These are phyloP conservation scores for Citrullus amarus DNA, from an alignment of 306 rosid species.

Conservation along the genomic window DNA sequence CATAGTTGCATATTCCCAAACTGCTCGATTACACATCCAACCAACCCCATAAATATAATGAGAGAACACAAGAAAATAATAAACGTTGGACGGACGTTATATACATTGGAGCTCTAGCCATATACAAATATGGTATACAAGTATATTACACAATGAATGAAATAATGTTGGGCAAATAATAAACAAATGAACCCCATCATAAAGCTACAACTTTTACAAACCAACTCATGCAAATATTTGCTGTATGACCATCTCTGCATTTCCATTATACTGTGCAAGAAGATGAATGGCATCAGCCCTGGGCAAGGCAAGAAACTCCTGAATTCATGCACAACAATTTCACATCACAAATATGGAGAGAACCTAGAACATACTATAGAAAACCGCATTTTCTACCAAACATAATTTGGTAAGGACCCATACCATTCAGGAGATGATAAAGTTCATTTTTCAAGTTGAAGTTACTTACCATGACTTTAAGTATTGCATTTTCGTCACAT, in stretches of 20 bases:
- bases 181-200: constrained; percentile 9
- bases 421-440: background rate
- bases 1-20: background rate
- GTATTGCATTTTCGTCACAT: constrained; percentile 78
- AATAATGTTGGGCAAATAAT: constrained; percentile 28
- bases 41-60: background rate
- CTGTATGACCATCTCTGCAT: constrained; percentile 90
- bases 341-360: background rate
- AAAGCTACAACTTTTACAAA: constrained; percentile 2
- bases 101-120: background rate
- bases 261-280: constrained; percentile 88
- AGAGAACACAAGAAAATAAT: background rate
- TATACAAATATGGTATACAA: background rate
- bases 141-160: constrained; percentile 11
- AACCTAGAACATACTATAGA: background rate
- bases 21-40: background rate
- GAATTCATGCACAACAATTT: constrained; percentile 17
- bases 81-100: background rate
- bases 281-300: constrained; percentile 98
- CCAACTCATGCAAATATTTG: constrained; percentile 62
- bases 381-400: background rate
- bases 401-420: background rate
- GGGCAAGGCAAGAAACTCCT: constrained; percentile 95
- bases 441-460: background rate
- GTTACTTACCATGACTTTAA: constrained; percentile 78